Evolutionary conservation across 2,329 filamentous ascomycete species (phyloP).

Genomic region (Thelonectria olida): DNA sequence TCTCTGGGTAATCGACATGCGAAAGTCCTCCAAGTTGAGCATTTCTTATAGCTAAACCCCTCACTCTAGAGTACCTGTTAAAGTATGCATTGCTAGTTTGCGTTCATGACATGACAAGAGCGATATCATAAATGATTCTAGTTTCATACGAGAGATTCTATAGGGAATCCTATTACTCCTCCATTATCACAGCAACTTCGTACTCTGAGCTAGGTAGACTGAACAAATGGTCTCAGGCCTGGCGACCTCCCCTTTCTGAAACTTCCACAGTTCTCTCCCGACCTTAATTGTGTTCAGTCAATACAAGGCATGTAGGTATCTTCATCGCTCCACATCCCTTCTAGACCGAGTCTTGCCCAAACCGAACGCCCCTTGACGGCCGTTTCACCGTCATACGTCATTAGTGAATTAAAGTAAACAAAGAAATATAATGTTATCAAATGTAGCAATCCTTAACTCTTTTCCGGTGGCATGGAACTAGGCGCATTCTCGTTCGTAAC

Average conservation of each 20-base stretch:
- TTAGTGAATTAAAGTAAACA: conserved; percentile 16
- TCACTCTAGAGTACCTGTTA: no score
- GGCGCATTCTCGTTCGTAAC: conserved; percentile 70
- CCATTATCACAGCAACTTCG: not conserved
- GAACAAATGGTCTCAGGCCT: not conserved
- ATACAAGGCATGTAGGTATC: not conserved
- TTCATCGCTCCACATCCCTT: not conserved
- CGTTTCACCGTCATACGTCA: conserved; percentile 20
- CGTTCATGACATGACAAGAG: no score
- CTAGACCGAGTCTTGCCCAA: no score
- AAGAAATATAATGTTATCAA: not conserved
- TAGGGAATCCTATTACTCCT: not conserved
- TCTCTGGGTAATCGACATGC: no score
- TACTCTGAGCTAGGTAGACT: not conserved
- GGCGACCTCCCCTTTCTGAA: not conserved
- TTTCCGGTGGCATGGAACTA: conserved; percentile 57
- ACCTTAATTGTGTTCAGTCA: not conserved
- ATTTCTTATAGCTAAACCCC: no score
- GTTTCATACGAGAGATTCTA: no score
- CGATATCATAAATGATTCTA: no score
- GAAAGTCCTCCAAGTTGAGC: no score
- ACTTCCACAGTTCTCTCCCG: not conserved
- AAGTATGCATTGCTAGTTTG: no score
- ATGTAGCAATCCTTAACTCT: conserved; percentile 41
- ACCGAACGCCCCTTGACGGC: conserved; percentile 3